Base-by-base conservation (phyloP, 2,329 filamentous ascomycete genomes). In the Lasiodiplodia theobromae region DNA sequence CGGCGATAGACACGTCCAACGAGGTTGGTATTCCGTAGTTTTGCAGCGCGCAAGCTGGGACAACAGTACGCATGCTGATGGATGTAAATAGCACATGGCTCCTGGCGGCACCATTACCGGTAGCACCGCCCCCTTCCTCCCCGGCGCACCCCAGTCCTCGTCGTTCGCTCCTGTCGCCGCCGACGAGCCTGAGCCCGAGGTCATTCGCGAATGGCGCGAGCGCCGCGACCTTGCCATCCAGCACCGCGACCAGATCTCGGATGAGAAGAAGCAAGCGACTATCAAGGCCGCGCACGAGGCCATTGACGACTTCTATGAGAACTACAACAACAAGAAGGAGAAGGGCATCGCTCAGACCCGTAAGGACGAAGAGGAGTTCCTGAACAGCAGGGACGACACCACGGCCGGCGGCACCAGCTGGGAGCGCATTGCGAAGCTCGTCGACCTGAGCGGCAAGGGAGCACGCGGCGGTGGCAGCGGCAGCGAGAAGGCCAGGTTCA, bases 221-320 rank as follows among this genome's bases (percentile, higher is more conserved):
- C 91, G 92, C 77, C 91, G 96, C 72, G 92, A 97, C 76, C 89
- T 91, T 49, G 89, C 91, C 77, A 91, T 96, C 72, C 86, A 91
- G 74, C 94, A 94, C 81, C 92, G 95, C 75, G 91, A 93, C 72
- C 90, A 97, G 80, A 89, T 95, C 73, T 95, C 95, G 67, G 88
- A 89, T 52, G 86, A 89, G 72, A 93, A 94, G 83, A 96, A 96
- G 79, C 88, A 89, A 71, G 90, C 95, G 79, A 97, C 94, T 1
- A 84, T 97, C 77, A 89, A 93, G 79, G 93, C 96, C 74, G 96
- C 96, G 12, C 93, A 94, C 77, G 88, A 94, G 79, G 96, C 96
- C 80, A 97, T 99, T 72, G 96, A 99, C 79, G 96, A 97, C 80
- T 99, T 98, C 83, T 99, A 99, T 86, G 94, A 97, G 78, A 97